Conservation (phyloP, 2,329 filamentous ascomycete species). For the Pseudocercospora fijiensis region DNA sequence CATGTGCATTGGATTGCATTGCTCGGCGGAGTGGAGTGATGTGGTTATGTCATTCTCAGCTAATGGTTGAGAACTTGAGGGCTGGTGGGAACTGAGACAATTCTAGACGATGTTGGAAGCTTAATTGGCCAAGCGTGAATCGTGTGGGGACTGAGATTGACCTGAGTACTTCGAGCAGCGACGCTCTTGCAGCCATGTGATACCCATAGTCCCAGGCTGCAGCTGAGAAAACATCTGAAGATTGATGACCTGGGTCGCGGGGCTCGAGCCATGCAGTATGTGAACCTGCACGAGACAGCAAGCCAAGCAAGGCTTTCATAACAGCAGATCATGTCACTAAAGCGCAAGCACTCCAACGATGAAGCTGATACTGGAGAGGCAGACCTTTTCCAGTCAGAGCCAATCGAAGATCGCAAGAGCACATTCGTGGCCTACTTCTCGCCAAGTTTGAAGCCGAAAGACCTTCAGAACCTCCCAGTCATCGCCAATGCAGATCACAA, state of each 20-base stretch:
- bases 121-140: not conserved
- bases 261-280: not conserved
- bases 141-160: not conserved
- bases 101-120: not conserved
- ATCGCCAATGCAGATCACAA: slow-evolving; percentile 51
- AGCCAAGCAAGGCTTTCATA: not conserved
- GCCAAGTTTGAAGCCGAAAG: slow-evolving; percentile 42
- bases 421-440: slow-evolving; percentile 54
- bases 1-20: not conserved
- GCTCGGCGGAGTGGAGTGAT: not conserved
- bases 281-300: not conserved
- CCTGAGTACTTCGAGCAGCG: not conserved
- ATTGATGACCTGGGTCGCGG: not conserved
- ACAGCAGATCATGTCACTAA: slow-evolving; percentile 29
- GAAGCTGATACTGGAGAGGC: slow-evolving; percentile 17
- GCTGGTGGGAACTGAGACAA: not conserved
- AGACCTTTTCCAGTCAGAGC: slow-evolving; percentile 47
- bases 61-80: slow-evolving; percentile 7
- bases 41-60: slow-evolving; percentile 22
- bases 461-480: slow-evolving; percentile 47
- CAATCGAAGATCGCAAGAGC: slow-evolving; percentile 53
- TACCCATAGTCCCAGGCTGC: not conserved
- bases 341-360: slow-evolving; percentile 32
- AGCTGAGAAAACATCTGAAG: not conserved
- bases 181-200: not conserved